phyloP scores from a whole-genome alignment of 2,329 filamentous ascomycete genomes.

The Coniochaeta sp. region DNA sequence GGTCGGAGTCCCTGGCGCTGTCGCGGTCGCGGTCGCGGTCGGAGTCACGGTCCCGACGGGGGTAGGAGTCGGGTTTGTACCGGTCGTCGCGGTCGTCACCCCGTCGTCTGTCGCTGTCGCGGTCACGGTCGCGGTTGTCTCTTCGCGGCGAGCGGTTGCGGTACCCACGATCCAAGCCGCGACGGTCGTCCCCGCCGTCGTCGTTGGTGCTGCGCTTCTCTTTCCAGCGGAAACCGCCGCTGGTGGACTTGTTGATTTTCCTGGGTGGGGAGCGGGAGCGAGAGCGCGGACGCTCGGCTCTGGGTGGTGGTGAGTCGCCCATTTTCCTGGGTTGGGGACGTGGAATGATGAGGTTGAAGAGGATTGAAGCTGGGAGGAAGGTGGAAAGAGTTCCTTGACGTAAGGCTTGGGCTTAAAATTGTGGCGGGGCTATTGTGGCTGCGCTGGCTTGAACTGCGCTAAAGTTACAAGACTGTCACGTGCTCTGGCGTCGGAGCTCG shows the following conservation, averaged over 20 bases:
- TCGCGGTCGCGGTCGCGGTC: not conserved
- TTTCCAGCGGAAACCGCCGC: conserved; percentile 22
- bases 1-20: conserved; percentile 3
- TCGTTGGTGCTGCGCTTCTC: conserved; percentile 14
- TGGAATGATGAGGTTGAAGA: not conserved
- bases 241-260: conserved; percentile 9
- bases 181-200: conserved; percentile 11
- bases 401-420: not conserved
- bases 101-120: too few relatives aligned
- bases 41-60: conserved; percentile 27
- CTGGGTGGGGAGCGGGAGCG: conserved; percentile 15
- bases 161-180: conserved; percentile 17
- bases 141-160: conserved; percentile 19
- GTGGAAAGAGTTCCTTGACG: too few relatives aligned
- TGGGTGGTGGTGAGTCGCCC: not conserved
- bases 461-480: not conserved
- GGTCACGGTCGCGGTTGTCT: too few relatives aligned
- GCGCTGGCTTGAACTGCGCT: not conserved
- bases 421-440: conserved; percentile 3
- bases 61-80: conserved; percentile 26
- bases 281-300: conserved; percentile 12
- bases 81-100: too few relatives aligned
- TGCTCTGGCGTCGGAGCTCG: not conserved
- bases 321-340: not conserved
- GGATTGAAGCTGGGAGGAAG: not conserved